Conservation (phyloP, 345 rosid species). For the Erysimum cheiranthoides region DNA sequence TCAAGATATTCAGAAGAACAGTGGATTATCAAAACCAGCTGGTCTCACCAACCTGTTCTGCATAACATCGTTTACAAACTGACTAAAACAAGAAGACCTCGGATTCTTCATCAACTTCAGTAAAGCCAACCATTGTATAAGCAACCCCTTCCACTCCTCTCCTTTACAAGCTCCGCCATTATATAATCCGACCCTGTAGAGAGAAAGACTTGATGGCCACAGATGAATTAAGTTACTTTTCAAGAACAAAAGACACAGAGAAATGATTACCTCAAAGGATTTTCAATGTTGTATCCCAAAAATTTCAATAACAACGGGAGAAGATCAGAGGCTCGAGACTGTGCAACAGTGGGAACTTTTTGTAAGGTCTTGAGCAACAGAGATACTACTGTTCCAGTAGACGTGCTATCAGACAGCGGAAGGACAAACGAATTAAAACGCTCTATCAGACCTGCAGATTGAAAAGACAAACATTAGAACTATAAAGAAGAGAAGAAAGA, state of each 20-base stretch:
- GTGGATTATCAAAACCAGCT: not conserved
- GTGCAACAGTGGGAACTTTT: constrained; percentile 64
- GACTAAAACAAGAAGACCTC: constrained; percentile 59
- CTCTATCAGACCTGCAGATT: constrained; percentile 57
- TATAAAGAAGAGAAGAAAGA: not conserved
- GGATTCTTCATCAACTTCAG: constrained; percentile 71
- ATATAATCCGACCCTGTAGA: constrained; percentile 59
- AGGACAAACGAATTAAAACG: constrained; percentile 52
- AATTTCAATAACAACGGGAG: constrained; percentile 67
- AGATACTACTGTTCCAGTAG: constrained; percentile 60
- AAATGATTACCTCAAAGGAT: constrained; percentile 56
- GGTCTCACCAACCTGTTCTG: constrained; percentile 60
- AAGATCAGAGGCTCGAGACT: constrained; percentile 68
- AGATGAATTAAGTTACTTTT: not conserved
- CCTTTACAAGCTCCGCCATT: constrained; percentile 62
- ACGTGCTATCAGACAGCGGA: constrained; percentile 59
- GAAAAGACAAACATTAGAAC: constrained; percentile 16
- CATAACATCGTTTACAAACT: constrained; percentile 72
- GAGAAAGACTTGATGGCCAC: constrained; percentile 20
- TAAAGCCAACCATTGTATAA: constrained; percentile 76
- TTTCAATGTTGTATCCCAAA: constrained; percentile 64
- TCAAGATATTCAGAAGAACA: constrained; percentile 10
- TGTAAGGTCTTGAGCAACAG: constrained; percentile 73
- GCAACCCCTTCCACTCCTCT: constrained; percentile 69
- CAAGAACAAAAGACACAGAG: constrained; percentile 17